Evolutionary conservation across 257 asterid species (phyloP), one percentile per base, ranked within the genome.

Genomic region (Sherardia arvensis): DNA sequence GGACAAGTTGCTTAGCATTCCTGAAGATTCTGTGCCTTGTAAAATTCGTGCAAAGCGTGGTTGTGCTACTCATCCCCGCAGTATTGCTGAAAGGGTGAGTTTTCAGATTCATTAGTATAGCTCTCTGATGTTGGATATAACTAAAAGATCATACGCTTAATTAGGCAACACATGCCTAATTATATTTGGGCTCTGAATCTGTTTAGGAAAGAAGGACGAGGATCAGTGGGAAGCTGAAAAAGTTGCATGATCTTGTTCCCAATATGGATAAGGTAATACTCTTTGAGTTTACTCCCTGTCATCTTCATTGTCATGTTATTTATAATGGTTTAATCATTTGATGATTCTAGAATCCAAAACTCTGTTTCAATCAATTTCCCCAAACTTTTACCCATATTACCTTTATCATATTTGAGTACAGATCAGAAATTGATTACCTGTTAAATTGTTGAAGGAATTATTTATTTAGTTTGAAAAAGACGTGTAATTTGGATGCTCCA

Each of bases 21-120:
- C 97, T 3, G 86, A 78, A 30, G 95, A 86, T 79, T 86, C 95
- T 7, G 87, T 89, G 23, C 84, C 97, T 3, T 89, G 97, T 79
- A 89, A 86, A 74, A 84, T 86, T 64, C 95, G 97, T 54, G 97
- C 97, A 15, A 89, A 89, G 77, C 95, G 97, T 17, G 97, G 97
- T 34, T 89, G 76, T 62, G 97, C 97, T 61, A 89, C 97, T 7
- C 97, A 89, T 76, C 97, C 97, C 73, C 97, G 97, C 45, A 89
- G 97, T 83, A 87, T 89, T 73, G 97, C 97, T 25, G 97, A 89
- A 70, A 73, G 97, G 84, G 97, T 88, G 53, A 40, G 68, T 58
- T 23, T 21, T 43, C 12, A 20, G 26, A 8, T 22, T 53, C 14
- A 49, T n/a, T n/a, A n/a, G 26, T 49, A 49, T 7, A 5, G 2